phyloP scores from a whole-genome alignment of 1,284 basidiomycete species.

The Pascua sp. region DNA sequence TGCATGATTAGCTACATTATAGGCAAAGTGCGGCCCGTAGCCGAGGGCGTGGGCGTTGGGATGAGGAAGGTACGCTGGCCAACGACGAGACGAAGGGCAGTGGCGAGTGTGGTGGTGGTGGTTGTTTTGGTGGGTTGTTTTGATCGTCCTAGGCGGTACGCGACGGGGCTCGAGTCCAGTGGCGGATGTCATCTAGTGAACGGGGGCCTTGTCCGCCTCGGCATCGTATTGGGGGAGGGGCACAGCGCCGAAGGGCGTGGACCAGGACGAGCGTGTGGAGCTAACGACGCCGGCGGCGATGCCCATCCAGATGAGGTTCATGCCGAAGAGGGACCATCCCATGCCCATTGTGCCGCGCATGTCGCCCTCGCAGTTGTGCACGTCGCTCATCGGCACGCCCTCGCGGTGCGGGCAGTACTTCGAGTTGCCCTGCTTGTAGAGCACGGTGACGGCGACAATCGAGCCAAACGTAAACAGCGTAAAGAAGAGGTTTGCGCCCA shows the following conservation, averaged over 20 bases:
- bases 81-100: no score
- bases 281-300: conserved; percentile 10
- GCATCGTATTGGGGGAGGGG: conserved; percentile 4
- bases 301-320: conserved; percentile 26
- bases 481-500: conserved; percentile 22
- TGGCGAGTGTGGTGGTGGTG: no score
- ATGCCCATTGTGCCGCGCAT: conserved; percentile 20
- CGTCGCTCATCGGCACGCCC: neutral
- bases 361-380: conserved; percentile 30
- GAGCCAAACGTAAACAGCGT: conserved; percentile 22
- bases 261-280: conserved; percentile 13
- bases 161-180: neutral
- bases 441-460: conserved; percentile 24
- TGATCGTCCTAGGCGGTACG: no score
- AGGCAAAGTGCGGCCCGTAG: no score
- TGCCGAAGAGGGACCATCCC: conserved; percentile 9
- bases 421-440: neutral
- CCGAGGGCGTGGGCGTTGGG: no score
- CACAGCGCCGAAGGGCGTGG: conserved; percentile 19
- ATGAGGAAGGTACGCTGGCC: no score
- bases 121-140: no score
- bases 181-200: conserved; percentile 3
- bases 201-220: conserved; percentile 5
- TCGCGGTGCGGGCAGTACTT: conserved; percentile 1
- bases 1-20: no score